These are phyloP conservation scores for Agroathelia rolfsii DNA, from an alignment of 1,284 basidiomycete genomes.

Conservation along the genomic window DNA sequence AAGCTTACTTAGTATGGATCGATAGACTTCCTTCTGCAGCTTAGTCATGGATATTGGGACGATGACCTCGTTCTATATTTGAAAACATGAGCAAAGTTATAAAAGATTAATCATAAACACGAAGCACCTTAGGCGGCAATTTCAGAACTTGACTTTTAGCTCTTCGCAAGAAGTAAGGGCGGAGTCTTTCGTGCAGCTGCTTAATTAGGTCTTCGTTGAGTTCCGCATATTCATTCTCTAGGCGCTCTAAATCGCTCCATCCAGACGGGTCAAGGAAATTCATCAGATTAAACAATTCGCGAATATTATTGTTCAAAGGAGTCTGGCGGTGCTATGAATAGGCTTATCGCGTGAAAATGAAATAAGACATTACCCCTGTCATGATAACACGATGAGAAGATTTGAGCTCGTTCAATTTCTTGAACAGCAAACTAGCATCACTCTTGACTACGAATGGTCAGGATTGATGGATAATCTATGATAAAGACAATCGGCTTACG, in stretches of 20 bases:
- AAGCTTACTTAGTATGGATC: constrained; percentile 63
- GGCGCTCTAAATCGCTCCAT: constrained; percentile 64
- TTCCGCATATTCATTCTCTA: constrained; percentile 66
- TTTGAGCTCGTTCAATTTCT: constrained; percentile 71
- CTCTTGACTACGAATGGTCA: too few species aligned
- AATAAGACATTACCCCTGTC: constrained; percentile 56
- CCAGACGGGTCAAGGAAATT: constrained; percentile 78
- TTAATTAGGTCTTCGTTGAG: constrained; percentile 73
- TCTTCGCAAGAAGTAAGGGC: constrained; percentile 89
- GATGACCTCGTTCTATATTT: constrained; percentile 71
- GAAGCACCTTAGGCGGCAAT: constrained; percentile 72
- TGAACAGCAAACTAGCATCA: constrained; percentile 75
- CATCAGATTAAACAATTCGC: constrained; percentile 92
- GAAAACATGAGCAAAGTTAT: constrained; percentile 8
- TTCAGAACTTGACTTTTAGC: constrained; percentile 89
- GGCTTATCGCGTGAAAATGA: constrained; percentile 3
- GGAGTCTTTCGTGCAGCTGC: constrained; percentile 67
- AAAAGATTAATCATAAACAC: not conserved
- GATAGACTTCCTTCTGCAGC: constrained; percentile 85
- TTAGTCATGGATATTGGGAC: constrained; percentile 86
- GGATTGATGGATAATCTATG: constrained; percentile 1
- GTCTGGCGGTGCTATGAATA: constrained; percentile 57
- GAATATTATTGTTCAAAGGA: constrained; percentile 93
- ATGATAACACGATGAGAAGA: constrained; percentile 81
- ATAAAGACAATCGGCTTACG: too few species aligned